Evolutionary conservation across 257 asterid species (phyloP).

Genomic region (Scutellaria barbata): DNA sequence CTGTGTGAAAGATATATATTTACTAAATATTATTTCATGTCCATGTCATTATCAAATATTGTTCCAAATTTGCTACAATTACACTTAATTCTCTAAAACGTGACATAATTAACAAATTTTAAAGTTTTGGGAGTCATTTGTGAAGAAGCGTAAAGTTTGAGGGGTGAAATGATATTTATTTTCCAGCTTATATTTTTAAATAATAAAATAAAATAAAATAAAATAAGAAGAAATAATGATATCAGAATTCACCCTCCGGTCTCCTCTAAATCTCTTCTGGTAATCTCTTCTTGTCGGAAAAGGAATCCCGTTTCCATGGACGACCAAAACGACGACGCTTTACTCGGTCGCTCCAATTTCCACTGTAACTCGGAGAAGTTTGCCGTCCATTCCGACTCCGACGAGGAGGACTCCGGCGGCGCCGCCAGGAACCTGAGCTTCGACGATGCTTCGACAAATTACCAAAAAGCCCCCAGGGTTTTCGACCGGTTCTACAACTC

Average conservation of each 20-base stretch:
- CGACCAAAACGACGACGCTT: slow-evolving; percentile 54
- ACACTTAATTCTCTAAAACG: too few species aligned
- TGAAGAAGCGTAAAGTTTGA: too few species aligned
- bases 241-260: not conserved
- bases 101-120: too few species aligned
- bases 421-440: slow-evolving; percentile 42
- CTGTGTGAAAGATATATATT: too few species aligned
- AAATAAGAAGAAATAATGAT: not conserved
- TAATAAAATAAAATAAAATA: not conserved
- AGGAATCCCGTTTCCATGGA: slow-evolving; percentile 49
- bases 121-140: too few species aligned
- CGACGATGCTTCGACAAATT: slow-evolving; percentile 45
- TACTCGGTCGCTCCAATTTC: slow-evolving; percentile 41
- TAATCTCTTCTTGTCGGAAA: slow-evolving; percentile 24
- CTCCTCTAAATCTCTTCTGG: slow-evolving; percentile 31
- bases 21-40: too few species aligned
- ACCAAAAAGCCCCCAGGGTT: slow-evolving; percentile 53
- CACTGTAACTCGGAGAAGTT: slow-evolving; percentile 49
- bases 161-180: not conserved
- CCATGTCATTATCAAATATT: too few species aligned
- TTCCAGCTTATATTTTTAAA: too few species aligned
- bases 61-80: too few species aligned
- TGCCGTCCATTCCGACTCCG: slow-evolving; percentile 50
- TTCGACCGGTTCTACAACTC: slow-evolving; percentile 86
- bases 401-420: slow-evolving; percentile 38